A percentile compares a stretch with the other conserved stretches of the same genome.
phyloP scores from a whole-genome alignment of 1,284 basidiomycete species.

The Ustilago shanxiensis region DNA sequence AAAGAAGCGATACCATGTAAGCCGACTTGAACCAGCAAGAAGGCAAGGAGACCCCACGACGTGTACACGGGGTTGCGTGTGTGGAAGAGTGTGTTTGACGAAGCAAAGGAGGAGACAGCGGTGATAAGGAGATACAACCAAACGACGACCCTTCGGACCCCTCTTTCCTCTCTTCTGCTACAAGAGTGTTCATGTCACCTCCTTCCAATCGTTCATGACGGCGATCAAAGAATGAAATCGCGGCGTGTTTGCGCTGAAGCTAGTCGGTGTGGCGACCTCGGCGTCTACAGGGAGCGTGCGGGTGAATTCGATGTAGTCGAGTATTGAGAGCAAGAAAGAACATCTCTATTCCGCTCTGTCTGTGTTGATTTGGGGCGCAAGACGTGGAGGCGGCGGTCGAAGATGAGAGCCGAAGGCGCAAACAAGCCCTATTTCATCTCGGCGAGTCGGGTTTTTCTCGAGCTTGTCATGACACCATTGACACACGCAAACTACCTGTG shows the following conservation, averaged over 20 bases:
- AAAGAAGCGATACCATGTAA: conserved; percentile 2
- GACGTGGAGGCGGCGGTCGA: neutral
- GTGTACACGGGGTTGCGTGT: neutral
- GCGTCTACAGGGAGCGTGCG: neutral
- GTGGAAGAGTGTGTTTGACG: neutral
- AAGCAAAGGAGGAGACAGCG: conserved; percentile 1
- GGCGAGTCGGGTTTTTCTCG: conserved; percentile 6
- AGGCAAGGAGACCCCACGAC: conserved; percentile 8
- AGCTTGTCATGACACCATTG: neutral
- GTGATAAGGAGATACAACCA: conserved; percentile 14
- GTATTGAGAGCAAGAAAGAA: conserved; percentile 2
- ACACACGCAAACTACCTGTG: neutral
- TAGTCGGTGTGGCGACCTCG: conserved; percentile 1
- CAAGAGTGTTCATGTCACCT: neutral
- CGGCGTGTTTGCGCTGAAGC: neutral
- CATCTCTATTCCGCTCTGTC: neutral
- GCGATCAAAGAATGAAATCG: conserved; percentile 19
- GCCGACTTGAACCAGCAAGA: conserved; percentile 8
- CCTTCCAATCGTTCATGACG: conserved; percentile 9
- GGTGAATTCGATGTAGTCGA: neutral
- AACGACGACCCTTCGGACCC: neutral
- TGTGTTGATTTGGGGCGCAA: neutral
- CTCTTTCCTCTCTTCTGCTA: neutral
- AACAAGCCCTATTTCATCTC: conserved; percentile 35
- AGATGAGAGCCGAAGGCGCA: conserved; percentile 18